Percentiles rank a stretch among this genome's conserved stretches.
These are phyloP conservation scores for Brassica hybrid DNA, from an alignment of 441 rosid genomes.

Conservation along the genomic window DNA sequence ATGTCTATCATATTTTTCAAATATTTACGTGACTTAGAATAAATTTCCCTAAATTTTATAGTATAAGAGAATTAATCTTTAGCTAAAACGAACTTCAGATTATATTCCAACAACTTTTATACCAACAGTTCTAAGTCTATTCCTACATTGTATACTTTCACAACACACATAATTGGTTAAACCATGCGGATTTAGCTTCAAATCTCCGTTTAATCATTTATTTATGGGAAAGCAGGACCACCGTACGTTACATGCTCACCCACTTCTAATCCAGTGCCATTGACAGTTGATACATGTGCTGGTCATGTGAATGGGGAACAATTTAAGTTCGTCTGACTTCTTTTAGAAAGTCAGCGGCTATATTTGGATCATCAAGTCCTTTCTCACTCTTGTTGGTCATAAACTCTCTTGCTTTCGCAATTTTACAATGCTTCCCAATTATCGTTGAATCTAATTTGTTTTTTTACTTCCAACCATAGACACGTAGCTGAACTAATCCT, in stretches of 20 bases:
- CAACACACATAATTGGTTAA: not conserved
- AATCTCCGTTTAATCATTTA: not conserved
- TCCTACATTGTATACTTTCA: not conserved
- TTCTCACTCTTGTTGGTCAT: slow-evolving; percentile 27
- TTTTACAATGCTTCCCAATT: not conserved
- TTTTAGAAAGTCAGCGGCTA: slow-evolving; percentile 28
- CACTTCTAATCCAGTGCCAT: slow-evolving; percentile 30
- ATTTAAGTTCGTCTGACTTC: slow-evolving; percentile 13
- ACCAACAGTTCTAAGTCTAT: not conserved
- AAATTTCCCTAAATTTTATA: not conserved
- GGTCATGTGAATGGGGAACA: slow-evolving; percentile 36
- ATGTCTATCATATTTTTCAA: not conserved
- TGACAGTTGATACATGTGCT: slow-evolving; percentile 29
- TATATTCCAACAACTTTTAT: slow-evolving; percentile 1
- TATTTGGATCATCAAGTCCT: slow-evolving; percentile 27
- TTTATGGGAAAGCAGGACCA: slow-evolving; percentile 24
- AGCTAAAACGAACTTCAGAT: not conserved
- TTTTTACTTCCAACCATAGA: slow-evolving; percentile 11
- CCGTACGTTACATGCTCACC: slow-evolving; percentile 22
- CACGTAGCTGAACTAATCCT: slow-evolving; percentile 4
- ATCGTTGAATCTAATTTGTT: not conserved
- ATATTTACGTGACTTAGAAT: not conserved
- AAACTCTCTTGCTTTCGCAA: slow-evolving; percentile 19
- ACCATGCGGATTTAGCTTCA: not conserved
- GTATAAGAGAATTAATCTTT: not conserved